Percentiles rank a stretch among this genome's conserved stretches.
phyloP scores from a whole-genome alignment of 345 rosid species.

The Sisymbrium altissimum region DNA sequence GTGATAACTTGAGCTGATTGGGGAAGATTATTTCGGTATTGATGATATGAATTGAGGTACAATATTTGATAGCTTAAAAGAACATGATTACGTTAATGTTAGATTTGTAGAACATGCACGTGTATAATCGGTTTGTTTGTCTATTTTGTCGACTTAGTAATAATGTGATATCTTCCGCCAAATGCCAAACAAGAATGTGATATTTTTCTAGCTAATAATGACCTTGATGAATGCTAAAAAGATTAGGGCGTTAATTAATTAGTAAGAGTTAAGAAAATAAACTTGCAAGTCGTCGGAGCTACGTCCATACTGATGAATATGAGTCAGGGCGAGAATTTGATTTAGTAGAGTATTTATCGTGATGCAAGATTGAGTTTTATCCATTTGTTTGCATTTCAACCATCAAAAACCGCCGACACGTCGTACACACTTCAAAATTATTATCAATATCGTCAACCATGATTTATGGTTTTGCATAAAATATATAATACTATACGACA shows the following conservation, averaged over 20 bases:
- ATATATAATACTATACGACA: neutral
- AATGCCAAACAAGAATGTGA: neutral
- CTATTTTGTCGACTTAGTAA: constrained; percentile 1
- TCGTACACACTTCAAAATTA: neutral
- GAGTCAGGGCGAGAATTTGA: neutral
- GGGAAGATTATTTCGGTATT: neutral
- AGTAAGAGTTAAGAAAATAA: neutral
- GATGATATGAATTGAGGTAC: neutral
- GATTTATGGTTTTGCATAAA: neutral
- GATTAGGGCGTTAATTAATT: neutral
- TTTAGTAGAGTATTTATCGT: neutral
- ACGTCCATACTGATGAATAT: neutral
- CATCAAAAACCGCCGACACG: neutral
- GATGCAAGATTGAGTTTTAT: neutral
- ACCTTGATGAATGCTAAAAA: neutral
- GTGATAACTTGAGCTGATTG: neutral
- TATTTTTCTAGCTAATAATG: neutral
- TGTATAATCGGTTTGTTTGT: no score
- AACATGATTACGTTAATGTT: neutral
- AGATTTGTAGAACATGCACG: neutral
- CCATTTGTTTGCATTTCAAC: constrained; percentile 8
- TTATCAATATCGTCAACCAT: neutral
- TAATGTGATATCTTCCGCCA: neutral
- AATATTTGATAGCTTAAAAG: neutral
- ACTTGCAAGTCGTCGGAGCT: neutral